Base-by-base conservation (phyloP, 2,329 filamentous ascomycete species). In the Colletotrichum tropicale region DNA sequence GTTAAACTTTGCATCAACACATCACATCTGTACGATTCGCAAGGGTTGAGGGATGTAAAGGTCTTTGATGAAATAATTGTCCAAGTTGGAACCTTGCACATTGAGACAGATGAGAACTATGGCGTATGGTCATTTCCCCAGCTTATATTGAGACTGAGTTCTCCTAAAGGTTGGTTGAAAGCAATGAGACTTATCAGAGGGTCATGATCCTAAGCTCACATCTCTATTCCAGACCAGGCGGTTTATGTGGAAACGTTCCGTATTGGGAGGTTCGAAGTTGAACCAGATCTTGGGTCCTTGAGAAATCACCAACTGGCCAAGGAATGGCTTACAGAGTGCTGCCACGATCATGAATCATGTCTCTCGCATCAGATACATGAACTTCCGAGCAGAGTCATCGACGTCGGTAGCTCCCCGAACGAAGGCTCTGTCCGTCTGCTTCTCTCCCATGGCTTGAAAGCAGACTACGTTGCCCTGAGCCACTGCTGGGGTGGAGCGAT, bases 401-500 rank as follows among this genome's bases (percentile, higher is more conserved):
- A 75, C 24, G 73, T 75, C 6, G 69, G 38, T 15, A 21, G 18
- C 2, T 34, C 7, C 1, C 9, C 12, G 13, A 13, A 52, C 3
- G 8, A 32, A 13, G 5, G n/a, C 6, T 10, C 15, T 3, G 48
- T 58, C 15, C 66, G 56, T 13, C 30, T 70, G 38, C 3, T 62
- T 8, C 18, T 58, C 13, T 55, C 66, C 4, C 21, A 62, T 12
- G 68, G 67, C 21, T 15, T 26, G n/a, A 60, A 71, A 16, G 72
- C 61, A 8, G 77, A 74, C 16, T 78, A 79, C 38, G 70, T 69
- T 2, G 68, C 78, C 5, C 66, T 79, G 1, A 79, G 77, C 30
- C 75, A 79, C 26, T 79, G 78, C 34, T 78, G 77, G 75, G 78
- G 77, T 21, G 71, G 75, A 4, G 55, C 60, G 3, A 64, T 76